These are phyloP conservation scores for Amniculicola lignicola DNA, from an alignment of 495 filamentous ascomycete genomes.

Conservation along the genomic window DNA sequence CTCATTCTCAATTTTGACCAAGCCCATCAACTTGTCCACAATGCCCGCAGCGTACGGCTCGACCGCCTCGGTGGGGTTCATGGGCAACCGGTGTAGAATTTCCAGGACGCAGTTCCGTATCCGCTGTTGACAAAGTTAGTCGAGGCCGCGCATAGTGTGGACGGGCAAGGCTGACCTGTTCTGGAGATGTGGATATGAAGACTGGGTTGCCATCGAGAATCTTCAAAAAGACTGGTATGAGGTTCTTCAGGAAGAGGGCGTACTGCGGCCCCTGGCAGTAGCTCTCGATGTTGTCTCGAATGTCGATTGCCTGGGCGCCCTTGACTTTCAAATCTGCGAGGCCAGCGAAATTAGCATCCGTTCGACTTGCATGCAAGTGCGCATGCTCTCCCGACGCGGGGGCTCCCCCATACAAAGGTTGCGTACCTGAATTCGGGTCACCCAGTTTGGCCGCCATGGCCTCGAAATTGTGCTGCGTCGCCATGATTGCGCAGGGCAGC, in stretches of 20 bases:
- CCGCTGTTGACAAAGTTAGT: conserved; percentile 56
- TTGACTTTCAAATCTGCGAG: conserved; percentile 68
- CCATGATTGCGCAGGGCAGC: conserved; percentile 24
- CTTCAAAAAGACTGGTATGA: conserved; percentile 85
- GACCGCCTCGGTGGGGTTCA: conserved; percentile 70
- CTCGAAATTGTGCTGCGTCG: conserved; percentile 34
- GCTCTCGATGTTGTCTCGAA: conserved; percentile 81
- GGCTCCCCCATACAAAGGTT: background rate
- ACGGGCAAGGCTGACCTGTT: conserved; percentile 59
- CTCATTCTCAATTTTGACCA: conserved; percentile 91
- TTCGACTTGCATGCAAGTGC: background rate
- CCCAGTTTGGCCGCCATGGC: conserved; percentile 37
- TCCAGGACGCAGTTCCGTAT: conserved; percentile 88
- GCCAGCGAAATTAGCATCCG: conserved; percentile 1
- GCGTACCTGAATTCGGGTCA: conserved; percentile 36
- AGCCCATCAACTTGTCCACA: conserved; percentile 80
- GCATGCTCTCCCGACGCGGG: background rate
- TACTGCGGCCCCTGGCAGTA: conserved; percentile 65
- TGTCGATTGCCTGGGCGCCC: conserved; percentile 69
- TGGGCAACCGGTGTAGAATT: conserved; percentile 88
- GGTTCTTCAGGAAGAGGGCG: conserved; percentile 70
- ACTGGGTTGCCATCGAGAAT: conserved; percentile 84
- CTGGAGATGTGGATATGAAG: conserved; percentile 80
- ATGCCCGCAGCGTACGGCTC: conserved; percentile 83
- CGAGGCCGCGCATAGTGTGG: background rate